These are phyloP conservation scores for Penicillium decumbens DNA, from an alignment of 2,329 filamentous ascomycete species.

Conservation along the genomic window DNA sequence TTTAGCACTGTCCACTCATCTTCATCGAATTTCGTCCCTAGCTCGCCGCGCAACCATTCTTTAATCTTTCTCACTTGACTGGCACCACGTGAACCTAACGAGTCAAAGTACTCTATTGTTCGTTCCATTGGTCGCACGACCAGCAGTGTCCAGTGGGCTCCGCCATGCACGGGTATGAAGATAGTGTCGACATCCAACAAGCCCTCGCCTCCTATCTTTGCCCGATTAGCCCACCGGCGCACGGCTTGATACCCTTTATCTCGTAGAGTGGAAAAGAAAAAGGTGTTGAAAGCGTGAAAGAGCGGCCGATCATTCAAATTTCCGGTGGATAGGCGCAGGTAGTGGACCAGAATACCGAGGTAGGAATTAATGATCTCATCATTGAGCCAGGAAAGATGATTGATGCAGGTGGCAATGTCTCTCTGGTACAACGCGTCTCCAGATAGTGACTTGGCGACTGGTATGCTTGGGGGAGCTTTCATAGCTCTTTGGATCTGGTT, in stretches of 20 bases:
- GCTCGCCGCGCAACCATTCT: conserved; percentile 42
- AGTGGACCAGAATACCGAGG: conserved; percentile 39
- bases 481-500: conserved; percentile 30
- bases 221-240: conserved; percentile 43
- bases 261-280: conserved; percentile 43
- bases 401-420: conserved; percentile 37
- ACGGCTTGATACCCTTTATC: conserved; percentile 41
- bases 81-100: conserved; percentile 33
- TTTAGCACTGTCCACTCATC: conserved; percentile 43
- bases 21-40: conserved; percentile 39
- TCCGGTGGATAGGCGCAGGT: conserved; percentile 31
- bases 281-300: conserved; percentile 44
- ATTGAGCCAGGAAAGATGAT: conserved; percentile 40
- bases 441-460: conserved; percentile 31
- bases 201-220: conserved; percentile 44
- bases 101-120: conserved; percentile 49
- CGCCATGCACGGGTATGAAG: conserved; percentile 47
- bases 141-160: conserved; percentile 47
- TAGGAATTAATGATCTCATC: conserved; percentile 48
- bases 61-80: conserved; percentile 36
- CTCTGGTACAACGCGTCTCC: conserved; percentile 36
- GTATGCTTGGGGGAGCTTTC: conserved; percentile 20
- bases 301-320: conserved; percentile 37
- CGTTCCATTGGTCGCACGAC: conserved; percentile 42
- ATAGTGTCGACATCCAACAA: conserved; percentile 46